Percentiles rank a stretch among this genome's conserved stretches.
phyloP scores from a whole-genome alignment of 352 stramenopile genomes.

The Phytophthora constricta region DNA sequence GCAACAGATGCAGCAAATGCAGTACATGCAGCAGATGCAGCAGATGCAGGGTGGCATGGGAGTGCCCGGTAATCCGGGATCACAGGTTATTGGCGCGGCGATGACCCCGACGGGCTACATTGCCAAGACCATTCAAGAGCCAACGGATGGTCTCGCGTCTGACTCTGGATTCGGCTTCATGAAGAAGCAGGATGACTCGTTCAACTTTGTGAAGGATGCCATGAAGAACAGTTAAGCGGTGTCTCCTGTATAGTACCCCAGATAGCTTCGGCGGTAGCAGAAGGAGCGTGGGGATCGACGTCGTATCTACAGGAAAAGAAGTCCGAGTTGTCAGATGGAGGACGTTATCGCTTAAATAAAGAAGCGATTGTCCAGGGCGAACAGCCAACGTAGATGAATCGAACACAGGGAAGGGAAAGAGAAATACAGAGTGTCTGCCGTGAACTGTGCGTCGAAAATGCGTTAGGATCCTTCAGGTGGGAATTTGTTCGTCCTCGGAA shows the following conservation, averaged over 20 bases:
- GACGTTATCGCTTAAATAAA: conserved; percentile 18
- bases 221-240: conserved; percentile 86
- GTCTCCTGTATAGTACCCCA: conserved; percentile 59
- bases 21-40: conserved; percentile 79
- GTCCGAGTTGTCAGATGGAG: conserved; percentile 25
- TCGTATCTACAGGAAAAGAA: conserved; percentile 32
- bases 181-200: conserved; percentile 90
- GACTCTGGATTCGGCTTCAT: conserved; percentile 86
- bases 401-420: conserved; percentile 26
- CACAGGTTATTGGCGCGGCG: conserved; percentile 82
- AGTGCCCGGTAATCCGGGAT: conserved; percentile 41
- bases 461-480: not conserved
- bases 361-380: conserved; percentile 16
- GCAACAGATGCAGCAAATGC: conserved; percentile 79
- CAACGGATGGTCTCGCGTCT: conserved; percentile 67
- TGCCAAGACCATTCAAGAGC: conserved; percentile 88
- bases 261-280: conserved; percentile 38
- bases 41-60: conserved; percentile 61
- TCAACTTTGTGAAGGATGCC: conserved; percentile 90
- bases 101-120: conserved; percentile 90
- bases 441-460: conserved; percentile 11
- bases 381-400: conserved; percentile 40
- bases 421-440: conserved; percentile 37
- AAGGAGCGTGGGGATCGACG: conserved; percentile 36
- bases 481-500: not conserved